Evolutionary conservation across 768 basidiomycete genomes (phyloP), one percentile per base, ranked within the genome.

Genomic region (Leccinum aurantiacum): DNA sequence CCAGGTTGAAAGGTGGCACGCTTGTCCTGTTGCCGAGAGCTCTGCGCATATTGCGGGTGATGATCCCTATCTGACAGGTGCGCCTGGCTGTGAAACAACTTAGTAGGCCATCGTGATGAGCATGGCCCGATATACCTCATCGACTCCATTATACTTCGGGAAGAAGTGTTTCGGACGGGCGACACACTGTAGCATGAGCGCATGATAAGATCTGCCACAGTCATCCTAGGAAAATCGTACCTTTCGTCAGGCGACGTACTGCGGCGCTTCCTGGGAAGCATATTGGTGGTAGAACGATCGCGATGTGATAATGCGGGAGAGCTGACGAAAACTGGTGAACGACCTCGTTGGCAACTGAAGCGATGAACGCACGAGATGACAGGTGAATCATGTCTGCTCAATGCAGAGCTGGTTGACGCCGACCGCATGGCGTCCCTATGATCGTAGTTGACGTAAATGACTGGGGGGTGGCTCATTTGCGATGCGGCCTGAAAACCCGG

Each of bases 401-500:
- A 65, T 15, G 66, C 57, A 64, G 72, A 74, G 53, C 64, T 72
- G 53, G 65, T 67, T 58, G 72, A 75, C 55, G 67, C 60, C 37
- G 72, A 69, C 63, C 70, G 74, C 74, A 63, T 67, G 69, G 68
- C 53, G 46, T 68, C 65, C 73, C 68, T 65, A n/a, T 61, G 66
- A 64, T 74, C 66, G 54, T 73, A 68, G 61, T 73, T 67, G 65
- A 77, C 76, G 64, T 79, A 78, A 63, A 77, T 68, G 55, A 75
- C 67, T 29, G 80, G 79, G 53, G 70, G 72, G 60, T 72, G 66
- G 54, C 64, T 67, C 76, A 79, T 79, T 66, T 78, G 73, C 37
- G 78, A 82, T 25, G 78, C 77, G 62, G 78, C 72, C 63, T 75
- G 71, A 60, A 82, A 75, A 58, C 67, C 73, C n/a, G 79, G 79